Evolutionary conservation across 73 alveolate genomes (phyloP).

Genomic region (Paramecium tetraurelia): DNA sequence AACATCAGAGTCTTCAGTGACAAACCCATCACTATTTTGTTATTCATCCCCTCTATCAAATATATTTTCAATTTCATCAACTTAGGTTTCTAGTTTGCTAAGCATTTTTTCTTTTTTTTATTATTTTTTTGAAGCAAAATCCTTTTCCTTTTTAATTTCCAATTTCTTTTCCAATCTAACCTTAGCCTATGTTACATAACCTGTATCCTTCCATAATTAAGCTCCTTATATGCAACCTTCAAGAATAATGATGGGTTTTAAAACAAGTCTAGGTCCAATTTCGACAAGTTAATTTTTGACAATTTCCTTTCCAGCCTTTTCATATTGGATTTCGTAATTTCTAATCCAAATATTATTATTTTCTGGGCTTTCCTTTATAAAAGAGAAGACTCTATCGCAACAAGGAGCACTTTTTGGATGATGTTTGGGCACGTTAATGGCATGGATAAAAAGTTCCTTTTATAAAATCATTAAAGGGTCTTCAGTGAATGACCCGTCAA

Average conservation of each 20-base stretch:
- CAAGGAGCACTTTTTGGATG: constrained; percentile 99
- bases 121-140: neutral
- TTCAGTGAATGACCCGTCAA: constrained; percentile 78
- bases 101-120: constrained; percentile 54
- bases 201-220: constrained; percentile 88
- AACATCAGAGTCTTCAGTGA: neutral
- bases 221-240: constrained; percentile 92
- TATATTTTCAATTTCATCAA: constrained; percentile 52
- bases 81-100: constrained; percentile 12
- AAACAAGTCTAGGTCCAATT: constrained; percentile 96
- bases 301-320: constrained; percentile 71
- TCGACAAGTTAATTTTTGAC: constrained; percentile 88
- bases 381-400: constrained; percentile 92
- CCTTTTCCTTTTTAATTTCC: neutral
- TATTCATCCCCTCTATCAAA: constrained; percentile 2
- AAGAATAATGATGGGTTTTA: constrained; percentile 86
- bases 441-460: constrained; percentile 85
- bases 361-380: constrained; percentile 66
- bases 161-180: neutral
- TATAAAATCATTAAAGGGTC: constrained; percentile 76
- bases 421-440: constrained; percentile 90
- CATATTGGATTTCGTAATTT: constrained; percentile 85
- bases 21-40: neutral
- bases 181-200: constrained; percentile 3
- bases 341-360: constrained; percentile 92